Percentiles rank a stretch among this genome's conserved stretches.
phyloP scores from a whole-genome alignment of 805 yeast genomes.

The Suhomyces emberorum region DNA sequence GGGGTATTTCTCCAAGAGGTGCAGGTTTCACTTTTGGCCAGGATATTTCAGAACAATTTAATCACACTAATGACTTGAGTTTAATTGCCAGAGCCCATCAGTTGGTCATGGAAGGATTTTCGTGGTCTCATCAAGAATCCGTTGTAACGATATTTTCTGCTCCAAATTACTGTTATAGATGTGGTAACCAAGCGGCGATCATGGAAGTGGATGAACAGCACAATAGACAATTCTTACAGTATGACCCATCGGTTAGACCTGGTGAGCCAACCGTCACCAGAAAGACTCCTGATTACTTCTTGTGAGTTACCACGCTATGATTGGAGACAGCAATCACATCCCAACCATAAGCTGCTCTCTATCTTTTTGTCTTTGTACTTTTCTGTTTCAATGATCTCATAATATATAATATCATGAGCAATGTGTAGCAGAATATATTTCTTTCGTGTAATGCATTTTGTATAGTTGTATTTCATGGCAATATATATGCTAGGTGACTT shows the following conservation, averaged over 20 bases:
- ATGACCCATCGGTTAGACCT: slow-evolving; percentile 95
- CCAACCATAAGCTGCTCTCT: too few species aligned
- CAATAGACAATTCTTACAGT: slow-evolving; percentile 87
- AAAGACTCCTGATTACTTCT: slow-evolving; percentile 95
- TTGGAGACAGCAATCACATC: too few species aligned
- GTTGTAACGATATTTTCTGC: slow-evolving; percentile 95
- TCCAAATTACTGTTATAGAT: slow-evolving; percentile 94
- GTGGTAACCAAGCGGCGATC: slow-evolving; percentile 97
- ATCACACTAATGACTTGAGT: slow-evolving; percentile 81
- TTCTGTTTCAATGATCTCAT: not conserved
- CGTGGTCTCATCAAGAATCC: slow-evolving; percentile 91
- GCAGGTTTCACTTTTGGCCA: slow-evolving; percentile 98
- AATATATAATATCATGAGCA: too few species aligned
- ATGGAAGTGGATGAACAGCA: slow-evolving; percentile 97
- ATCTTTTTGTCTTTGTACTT: too few species aligned
- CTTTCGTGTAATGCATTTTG: too few species aligned
- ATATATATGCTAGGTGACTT: too few species aligned
- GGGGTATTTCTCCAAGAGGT: slow-evolving; percentile 98
- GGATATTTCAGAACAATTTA: slow-evolving; percentile 90
- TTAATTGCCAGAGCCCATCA: slow-evolving; percentile 95
- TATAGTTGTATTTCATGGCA: too few species aligned
- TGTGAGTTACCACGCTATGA: too few species aligned
- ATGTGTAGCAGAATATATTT: too few species aligned
- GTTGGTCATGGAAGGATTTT: slow-evolving; percentile 95
- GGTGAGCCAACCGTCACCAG: slow-evolving; percentile 97